Evolutionary conservation across 202 grass and related monocot species (phyloP), one percentile per base, ranked within the genome.

Genomic region (Setaria viridis): DNA sequence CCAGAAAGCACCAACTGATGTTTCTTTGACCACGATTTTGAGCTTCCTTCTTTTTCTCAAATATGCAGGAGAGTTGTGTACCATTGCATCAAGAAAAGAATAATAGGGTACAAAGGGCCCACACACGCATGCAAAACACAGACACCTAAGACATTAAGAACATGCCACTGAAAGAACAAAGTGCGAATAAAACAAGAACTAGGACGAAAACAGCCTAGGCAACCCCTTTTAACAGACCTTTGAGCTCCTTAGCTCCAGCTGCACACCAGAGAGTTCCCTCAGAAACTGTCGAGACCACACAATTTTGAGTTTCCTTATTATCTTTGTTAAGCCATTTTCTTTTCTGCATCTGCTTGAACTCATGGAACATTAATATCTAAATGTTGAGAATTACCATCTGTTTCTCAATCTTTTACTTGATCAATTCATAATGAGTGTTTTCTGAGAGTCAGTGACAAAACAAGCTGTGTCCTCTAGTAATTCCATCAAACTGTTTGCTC

Each of bases 401-500:
- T 10, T 80, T 11, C 43, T 74, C 83, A 30, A 15, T 70, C 2
- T 76, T 59, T 74, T 46, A 67, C 12, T 17, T 46, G 50, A 53
- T 79, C n/a, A 46, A 68, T 42, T 51, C 9, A 77, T 60, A 71
- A 67, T 73, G 4, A 3, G 6, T 74, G 50, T 8, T 87, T 55
- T 80, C 60, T 10, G 1, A 67, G 30, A 56, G 62, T 33, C 73
- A 76, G 54, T 70, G 29, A 65, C 56, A 70, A 41, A 57, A 20
- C 2, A 64, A 70, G 1, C 6, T 25, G 43, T 63, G 55, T 9
- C 53, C 54, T 11, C 2, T 63, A 29, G 42, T 57, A 29, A n/a
- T 80, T 46, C 34, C 33, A 54, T 78, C 63, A 9, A 77, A 12
- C 9, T 80, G 4, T 84, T 90, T 17, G 12, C 54, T 53, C 62